Conservation (phyloP, 768 basidiomycete genomes). For the Suillus occidentalis region DNA sequence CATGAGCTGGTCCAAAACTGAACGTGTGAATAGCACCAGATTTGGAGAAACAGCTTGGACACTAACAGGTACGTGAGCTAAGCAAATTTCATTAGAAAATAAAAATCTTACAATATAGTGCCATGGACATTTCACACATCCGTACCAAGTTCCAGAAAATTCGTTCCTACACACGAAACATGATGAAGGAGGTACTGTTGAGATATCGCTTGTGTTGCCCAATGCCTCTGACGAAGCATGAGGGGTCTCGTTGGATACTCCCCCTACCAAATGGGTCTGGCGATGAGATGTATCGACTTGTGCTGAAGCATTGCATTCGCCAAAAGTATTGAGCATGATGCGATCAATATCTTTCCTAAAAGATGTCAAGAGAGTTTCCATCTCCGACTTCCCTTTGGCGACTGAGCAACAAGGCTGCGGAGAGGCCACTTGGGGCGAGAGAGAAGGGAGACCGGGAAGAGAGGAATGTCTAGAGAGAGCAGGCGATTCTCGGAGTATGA, state of each 20-base stretch:
- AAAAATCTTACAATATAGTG: slow-evolving; percentile 27
- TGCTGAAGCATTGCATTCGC: slow-evolving; percentile 16
- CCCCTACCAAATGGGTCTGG: neutral
- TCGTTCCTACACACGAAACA: slow-evolving; percentile 32
- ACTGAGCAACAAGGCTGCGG: slow-evolving; percentile 42
- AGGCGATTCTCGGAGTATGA: slow-evolving; percentile 32
- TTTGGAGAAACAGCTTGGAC: slow-evolving; percentile 28
- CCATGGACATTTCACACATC: slow-evolving; percentile 33
- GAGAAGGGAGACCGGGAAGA: slow-evolving; percentile 19
- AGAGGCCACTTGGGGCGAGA: slow-evolving; percentile 11
- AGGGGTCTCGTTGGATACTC: neutral
- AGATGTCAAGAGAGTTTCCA: slow-evolving; percentile 44
- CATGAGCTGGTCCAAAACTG: slow-evolving; percentile 33
- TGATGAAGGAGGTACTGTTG: slow-evolving; percentile 4
- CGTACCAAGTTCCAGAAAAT: slow-evolving; percentile 29
- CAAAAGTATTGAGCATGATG: slow-evolving; percentile 41
- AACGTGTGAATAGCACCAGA: slow-evolving; percentile 27
- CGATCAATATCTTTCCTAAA: slow-evolving; percentile 57
- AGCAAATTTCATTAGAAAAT: neutral
- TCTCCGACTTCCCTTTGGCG: slow-evolving; percentile 47
- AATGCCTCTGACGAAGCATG: neutral
- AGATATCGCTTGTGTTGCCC: neutral
- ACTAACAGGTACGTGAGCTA: slow-evolving; percentile 21
- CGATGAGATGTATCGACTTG: neutral
- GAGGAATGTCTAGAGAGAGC: neutral